These are phyloP conservation scores for Albatrellus ellisii DNA, from an alignment of 768 basidiomycete genomes.

Conservation along the genomic window DNA sequence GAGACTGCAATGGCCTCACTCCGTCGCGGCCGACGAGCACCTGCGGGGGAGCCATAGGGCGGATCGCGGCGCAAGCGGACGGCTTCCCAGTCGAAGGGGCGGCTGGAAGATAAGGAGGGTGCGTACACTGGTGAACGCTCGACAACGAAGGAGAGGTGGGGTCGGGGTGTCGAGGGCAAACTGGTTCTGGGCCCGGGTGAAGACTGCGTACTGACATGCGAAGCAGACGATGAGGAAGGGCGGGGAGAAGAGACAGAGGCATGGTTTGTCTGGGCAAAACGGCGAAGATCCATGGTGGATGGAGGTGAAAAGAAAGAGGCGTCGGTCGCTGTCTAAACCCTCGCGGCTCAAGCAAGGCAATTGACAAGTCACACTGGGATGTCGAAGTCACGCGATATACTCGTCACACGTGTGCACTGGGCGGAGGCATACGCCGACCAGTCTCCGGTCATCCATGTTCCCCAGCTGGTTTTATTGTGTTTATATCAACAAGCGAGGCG, in stretches of 20 bases:
- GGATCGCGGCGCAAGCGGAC: slow-evolving; percentile 57
- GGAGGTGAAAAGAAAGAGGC: neutral
- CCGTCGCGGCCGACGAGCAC: slow-evolving; percentile 28
- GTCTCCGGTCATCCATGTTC: slow-evolving; percentile 1
- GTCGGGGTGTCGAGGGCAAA: slow-evolving; percentile 27
- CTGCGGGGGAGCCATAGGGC: slow-evolving; percentile 54
- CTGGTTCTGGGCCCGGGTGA: slow-evolving; percentile 18
- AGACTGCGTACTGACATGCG: slow-evolving; percentile 15
- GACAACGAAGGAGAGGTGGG: slow-evolving; percentile 32
- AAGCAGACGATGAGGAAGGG: slow-evolving; percentile 12
- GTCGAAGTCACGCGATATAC: no score
- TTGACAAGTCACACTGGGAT: no score
- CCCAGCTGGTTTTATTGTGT: neutral
- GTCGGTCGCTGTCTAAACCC: no score
- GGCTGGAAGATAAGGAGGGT: slow-evolving; percentile 62
- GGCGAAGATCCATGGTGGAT: slow-evolving; percentile 37
- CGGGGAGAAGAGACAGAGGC: slow-evolving; percentile 29
- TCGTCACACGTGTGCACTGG: no score
- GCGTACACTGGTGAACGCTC: slow-evolving; percentile 44
- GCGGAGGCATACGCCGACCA: slow-evolving; percentile 5
- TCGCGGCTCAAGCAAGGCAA: neutral
- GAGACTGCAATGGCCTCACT: slow-evolving; percentile 23
- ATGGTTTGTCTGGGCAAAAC: slow-evolving; percentile 35
- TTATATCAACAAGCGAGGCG: neutral
- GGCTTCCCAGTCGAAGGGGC: slow-evolving; percentile 83